phyloP scores from a whole-genome alignment of 2,329 filamentous ascomycete species.

The Escovopsis weberi region DNA sequence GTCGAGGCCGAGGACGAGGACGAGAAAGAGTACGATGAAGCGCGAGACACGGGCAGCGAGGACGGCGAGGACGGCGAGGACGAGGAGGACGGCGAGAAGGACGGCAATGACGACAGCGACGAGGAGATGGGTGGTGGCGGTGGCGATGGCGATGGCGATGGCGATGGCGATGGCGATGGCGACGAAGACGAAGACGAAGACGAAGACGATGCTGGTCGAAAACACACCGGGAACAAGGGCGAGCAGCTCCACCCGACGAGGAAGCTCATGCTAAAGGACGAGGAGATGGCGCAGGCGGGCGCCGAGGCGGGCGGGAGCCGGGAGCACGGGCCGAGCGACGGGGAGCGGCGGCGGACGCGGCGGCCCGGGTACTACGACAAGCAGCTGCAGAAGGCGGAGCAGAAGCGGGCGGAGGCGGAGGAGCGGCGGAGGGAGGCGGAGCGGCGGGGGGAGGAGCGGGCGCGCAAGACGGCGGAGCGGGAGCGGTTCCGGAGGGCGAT shows the following conservation, averaged over 20 bases:
- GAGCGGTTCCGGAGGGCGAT: slow-evolving; percentile 51
- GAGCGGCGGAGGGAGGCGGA: slow-evolving; percentile 26
- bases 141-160: not conserved
- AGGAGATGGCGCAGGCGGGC: slow-evolving; percentile 20
- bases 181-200: not conserved
- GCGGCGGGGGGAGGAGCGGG: slow-evolving; percentile 45
- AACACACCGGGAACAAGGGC: slow-evolving; percentile 8
- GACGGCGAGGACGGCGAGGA: slow-evolving; percentile 8
- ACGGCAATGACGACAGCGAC: slow-evolving; percentile 10
- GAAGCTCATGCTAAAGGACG: slow-evolving; percentile 26
- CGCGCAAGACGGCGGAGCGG: slow-evolving; percentile 50
- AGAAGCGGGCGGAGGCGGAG: slow-evolving; percentile 27
- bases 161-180: slow-evolving; percentile 1
- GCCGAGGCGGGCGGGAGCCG: not conserved
- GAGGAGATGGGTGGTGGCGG: slow-evolving; percentile 2
- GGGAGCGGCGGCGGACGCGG: slow-evolving; percentile 20
- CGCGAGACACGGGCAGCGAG: slow-evolving; percentile 5
- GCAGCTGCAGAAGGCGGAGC: slow-evolving; percentile 36
- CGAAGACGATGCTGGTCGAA: slow-evolving; percentile 9
- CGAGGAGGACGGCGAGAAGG: slow-evolving; percentile 7
- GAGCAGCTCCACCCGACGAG: slow-evolving; percentile 22
- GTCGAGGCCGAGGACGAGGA: no score
- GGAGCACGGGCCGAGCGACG: slow-evolving; percentile 13
- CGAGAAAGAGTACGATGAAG: slow-evolving; percentile 10
- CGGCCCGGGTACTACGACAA: slow-evolving; percentile 50